Percentiles rank a stretch among this genome's conserved stretches.
Evolutionary conservation across 441 rosid species (phyloP).

Genomic region (Gossypium lobatum): DNA sequence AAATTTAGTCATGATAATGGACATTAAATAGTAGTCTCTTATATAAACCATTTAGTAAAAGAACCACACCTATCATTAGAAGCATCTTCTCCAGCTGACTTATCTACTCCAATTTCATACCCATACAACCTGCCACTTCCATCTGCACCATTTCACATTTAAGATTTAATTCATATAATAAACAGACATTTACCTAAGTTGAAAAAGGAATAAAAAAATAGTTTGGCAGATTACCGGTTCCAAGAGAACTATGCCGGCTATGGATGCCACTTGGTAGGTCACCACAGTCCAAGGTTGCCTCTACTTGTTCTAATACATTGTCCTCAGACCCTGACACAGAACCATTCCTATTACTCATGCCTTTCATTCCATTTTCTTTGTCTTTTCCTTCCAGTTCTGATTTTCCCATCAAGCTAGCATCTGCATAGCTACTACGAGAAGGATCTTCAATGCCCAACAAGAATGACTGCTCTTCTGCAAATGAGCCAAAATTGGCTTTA

Average conservation of each 20-base stretch:
- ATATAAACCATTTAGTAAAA: neutral
- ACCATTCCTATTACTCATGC: conserved; percentile 14
- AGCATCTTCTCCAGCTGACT: conserved; percentile 22
- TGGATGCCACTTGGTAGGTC: conserved; percentile 20
- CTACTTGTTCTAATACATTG: conserved; percentile 19
- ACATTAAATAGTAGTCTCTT: neutral
- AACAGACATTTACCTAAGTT: neutral
- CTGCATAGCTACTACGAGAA: conserved; percentile 15
- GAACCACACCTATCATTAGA: conserved; percentile 22
- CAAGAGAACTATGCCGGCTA: conserved; percentile 19
- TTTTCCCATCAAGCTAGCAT: conserved; percentile 20
- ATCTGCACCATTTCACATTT: conserved; percentile 23
- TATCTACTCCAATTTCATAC: conserved; percentile 24
- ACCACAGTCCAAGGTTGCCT: conserved; percentile 8
- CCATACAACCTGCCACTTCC: conserved; percentile 19
- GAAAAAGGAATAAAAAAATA: neutral
- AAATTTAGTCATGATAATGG: neutral
- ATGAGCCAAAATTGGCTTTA: conserved; percentile 19
- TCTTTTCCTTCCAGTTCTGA: conserved; percentile 19
- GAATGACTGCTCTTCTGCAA: conserved; percentile 13
- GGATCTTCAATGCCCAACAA: conserved; percentile 20
- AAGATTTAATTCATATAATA: conserved; percentile 4
- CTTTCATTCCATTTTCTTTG: conserved; percentile 1
- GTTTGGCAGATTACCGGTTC: conserved; percentile 16
- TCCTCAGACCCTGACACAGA: conserved; percentile 23